A percentile compares a stretch with the other conserved stretches of the same genome.
Evolutionary conservation across 176 grass and related monocot species (phyloP).

Genomic region (Bothriochloa decipiens): DNA sequence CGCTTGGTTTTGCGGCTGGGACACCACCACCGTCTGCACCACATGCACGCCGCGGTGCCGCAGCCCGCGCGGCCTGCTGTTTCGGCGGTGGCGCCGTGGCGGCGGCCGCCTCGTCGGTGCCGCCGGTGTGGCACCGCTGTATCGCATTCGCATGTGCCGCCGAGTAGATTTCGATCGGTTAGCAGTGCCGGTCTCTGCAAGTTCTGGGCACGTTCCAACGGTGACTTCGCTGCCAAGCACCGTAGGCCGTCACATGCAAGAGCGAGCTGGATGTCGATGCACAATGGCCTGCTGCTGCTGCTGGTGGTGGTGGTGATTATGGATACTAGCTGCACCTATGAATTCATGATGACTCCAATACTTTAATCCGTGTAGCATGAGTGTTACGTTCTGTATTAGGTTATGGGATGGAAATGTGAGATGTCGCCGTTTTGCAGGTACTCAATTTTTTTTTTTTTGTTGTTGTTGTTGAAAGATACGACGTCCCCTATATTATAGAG

Average conservation of each 20-base stretch:
- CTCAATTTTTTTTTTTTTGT: too few species aligned
- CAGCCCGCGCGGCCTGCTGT: background rate
- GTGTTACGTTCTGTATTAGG: background rate
- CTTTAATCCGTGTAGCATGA: background rate
- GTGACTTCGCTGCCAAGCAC: background rate
- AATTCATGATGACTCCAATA: background rate
- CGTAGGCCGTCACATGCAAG: background rate
- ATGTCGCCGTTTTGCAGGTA: background rate
- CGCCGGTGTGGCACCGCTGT: background rate
- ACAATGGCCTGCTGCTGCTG: background rate
- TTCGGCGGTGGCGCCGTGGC: background rate
- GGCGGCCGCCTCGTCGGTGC: slow-evolving; percentile 5
- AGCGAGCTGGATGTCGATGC: background rate
- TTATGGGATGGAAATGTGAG: background rate
- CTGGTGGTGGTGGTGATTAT: too few species aligned
- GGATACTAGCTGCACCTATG: background rate
- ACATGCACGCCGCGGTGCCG: background rate
- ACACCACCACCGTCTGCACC: background rate
- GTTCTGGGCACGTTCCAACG: background rate
- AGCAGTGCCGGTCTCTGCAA: background rate
- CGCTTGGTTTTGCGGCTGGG: background rate
- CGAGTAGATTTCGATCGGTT: too few species aligned
- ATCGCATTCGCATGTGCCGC: background rate
- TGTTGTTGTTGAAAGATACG: too few species aligned
- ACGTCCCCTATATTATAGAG: background rate